Base-by-base conservation (phyloP, 2,329 filamentous ascomycete species). In the Talaromyces albobiverticillius region DNA sequence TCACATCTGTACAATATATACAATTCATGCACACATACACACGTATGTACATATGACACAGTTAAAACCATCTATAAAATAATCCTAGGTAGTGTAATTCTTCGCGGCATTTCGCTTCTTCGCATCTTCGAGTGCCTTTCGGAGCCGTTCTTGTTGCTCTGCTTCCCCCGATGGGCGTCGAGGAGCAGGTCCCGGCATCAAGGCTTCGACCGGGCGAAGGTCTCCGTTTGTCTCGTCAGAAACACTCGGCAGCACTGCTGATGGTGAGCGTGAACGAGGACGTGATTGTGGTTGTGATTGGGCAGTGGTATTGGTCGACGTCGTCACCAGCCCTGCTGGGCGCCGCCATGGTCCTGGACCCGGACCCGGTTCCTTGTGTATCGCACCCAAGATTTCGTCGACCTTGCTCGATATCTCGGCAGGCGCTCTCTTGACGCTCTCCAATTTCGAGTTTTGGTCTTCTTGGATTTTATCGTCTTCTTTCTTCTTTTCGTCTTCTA, bases 61-160 rank as follows among this genome's bases (percentile, higher is more conserved):
- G 51, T 40, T 26, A n/a, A n/a, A n/a, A 29, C 25, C 9, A 6
- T 34, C 3, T 8, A 34, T 34, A 10, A 34, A 18, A 31, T 13
- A 36, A 29, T 16, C 29, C 25, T 23, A 55, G 55, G 43, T 60
- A 49, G 59, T 53, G 41, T 59, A 61, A 42, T 51, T 56, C 36
- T 64, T 68, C 29, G 66, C 68, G 5, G 72, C 77, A 66, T 83
- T 82, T 57, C 80, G 72, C 66, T 70, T 75, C 68, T 82, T 82
- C 8, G 80, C 80, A 54, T 77, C 75, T 57, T 82, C 78, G 51
- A 82, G 63, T 29, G 79, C 79, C 58, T 68, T 75, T 43, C 73
- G 75, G 47, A 81, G 62, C 58, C 79, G 71, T 55, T 73, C 68
- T 56, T 78, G 71, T 60, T 77, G 77, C 56, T 77, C 74, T 11